Evolutionary conservation across 2,329 filamentous ascomycete genomes (phyloP).

Genomic region (Pseudocercospora ulei): DNA sequence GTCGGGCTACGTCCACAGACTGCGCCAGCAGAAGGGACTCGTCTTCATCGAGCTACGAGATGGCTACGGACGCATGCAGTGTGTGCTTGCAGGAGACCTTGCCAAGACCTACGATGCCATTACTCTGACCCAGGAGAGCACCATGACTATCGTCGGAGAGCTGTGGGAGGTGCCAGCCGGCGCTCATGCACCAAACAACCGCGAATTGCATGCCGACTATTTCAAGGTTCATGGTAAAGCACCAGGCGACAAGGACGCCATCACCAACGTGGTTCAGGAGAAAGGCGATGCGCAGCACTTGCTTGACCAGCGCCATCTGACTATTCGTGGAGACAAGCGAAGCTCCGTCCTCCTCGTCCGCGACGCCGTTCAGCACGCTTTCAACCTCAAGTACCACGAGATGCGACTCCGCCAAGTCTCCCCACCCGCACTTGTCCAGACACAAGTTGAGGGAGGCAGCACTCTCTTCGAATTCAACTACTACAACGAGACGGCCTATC

Average conservation of each 20-base stretch:
- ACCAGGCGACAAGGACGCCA: constrained; percentile 77
- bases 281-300: constrained; percentile 62
- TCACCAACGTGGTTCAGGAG: constrained; percentile 69
- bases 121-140: constrained; percentile 77
- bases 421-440: constrained; percentile 86
- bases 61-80: constrained; percentile 77
- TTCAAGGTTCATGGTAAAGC: constrained; percentile 68
- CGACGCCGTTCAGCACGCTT: constrained; percentile 68
- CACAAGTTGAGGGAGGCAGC: constrained; percentile 83
- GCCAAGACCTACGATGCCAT: constrained; percentile 87
- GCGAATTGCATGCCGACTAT: constrained; percentile 84
- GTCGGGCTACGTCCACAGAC: constrained; percentile 69
- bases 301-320: constrained; percentile 73
- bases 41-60: constrained; percentile 80
- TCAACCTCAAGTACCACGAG: constrained; percentile 69
- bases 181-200: constrained; percentile 67
- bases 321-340: constrained; percentile 72
- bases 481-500: constrained; percentile 81
- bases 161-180: constrained; percentile 71
- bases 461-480: constrained; percentile 85
- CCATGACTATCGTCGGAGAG: constrained; percentile 72
- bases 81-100: constrained; percentile 68
- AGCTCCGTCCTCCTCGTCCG: constrained; percentile 83
- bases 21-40: constrained; percentile 71
- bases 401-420: constrained; percentile 70